Evolutionary conservation across 2,329 filamentous ascomycete species (phyloP).

Genomic region (Sclerotinia subarctica): DNA sequence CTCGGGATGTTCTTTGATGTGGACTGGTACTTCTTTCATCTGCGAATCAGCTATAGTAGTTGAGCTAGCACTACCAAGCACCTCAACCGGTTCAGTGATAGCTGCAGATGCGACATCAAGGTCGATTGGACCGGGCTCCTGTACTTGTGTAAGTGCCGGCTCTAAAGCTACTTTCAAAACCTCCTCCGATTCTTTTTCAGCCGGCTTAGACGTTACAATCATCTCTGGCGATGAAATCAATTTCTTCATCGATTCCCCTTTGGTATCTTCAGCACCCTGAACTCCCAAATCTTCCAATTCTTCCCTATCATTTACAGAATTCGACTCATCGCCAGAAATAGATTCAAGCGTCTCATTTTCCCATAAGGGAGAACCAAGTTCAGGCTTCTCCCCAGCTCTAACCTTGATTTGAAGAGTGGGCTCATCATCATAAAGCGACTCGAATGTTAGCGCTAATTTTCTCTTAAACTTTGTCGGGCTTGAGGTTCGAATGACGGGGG

Average conservation of each 20-base stretch:
- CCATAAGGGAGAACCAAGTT: not conserved
- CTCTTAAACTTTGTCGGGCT: not conserved
- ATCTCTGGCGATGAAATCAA: not conserved
- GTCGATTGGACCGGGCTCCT: not conserved
- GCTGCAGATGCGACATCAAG: not conserved
- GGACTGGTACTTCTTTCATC: not conserved
- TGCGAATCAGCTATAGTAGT: not conserved
- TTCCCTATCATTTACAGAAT: not conserved
- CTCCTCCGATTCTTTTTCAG: not conserved
- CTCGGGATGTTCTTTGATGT: not conserved
- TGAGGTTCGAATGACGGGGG: not conserved
- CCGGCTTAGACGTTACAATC: too few relatives aligned
- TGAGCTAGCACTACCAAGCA: not conserved
- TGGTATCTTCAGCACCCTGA: too few relatives aligned
- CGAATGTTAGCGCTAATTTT: not conserved
- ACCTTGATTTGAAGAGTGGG: not conserved
- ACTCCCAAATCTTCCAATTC: not conserved
- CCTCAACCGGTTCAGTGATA: not conserved
- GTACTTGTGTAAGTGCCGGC: not conserved
- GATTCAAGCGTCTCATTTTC: not conserved
- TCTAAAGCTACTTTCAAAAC: not conserved
- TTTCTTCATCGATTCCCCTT: not conserved
- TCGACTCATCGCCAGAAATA: not conserved
- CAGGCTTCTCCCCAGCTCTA: not conserved
- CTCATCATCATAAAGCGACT: not conserved